These are phyloP conservation scores for Capillidium heterosporum DNA, from an alignment of 371 early-diverging fungal genomes.

Conservation along the genomic window DNA sequence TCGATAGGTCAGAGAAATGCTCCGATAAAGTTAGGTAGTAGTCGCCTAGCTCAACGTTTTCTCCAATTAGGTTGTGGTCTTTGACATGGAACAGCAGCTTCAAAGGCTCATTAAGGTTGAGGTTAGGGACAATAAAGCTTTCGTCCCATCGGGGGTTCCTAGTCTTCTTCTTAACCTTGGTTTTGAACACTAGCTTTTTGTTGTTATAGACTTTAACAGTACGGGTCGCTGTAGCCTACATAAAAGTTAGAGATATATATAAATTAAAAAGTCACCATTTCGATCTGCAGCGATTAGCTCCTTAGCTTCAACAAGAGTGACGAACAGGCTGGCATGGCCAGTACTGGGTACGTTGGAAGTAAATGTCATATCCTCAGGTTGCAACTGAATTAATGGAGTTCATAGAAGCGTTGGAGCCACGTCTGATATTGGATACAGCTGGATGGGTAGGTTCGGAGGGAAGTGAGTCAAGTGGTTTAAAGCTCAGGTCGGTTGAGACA, in stretches of 20 bases:
- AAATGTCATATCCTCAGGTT: too few species aligned
- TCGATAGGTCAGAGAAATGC: constrained; percentile 10
- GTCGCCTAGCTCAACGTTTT: constrained; percentile 33
- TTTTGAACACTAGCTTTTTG: constrained; percentile 35
- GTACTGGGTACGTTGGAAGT: neutral
- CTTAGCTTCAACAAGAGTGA: constrained; percentile 29
- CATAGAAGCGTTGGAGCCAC: too few species aligned
- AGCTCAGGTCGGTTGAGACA: neutral
- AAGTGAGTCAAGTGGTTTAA: neutral
- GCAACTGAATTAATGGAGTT: too few species aligned
- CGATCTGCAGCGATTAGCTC: constrained; percentile 33
- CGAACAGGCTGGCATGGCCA: constrained; percentile 17
- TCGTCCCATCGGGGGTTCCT: constrained; percentile 49
- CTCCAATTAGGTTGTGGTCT: constrained; percentile 43
- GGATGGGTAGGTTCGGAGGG: too few species aligned
- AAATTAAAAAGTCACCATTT: constrained; percentile 12
- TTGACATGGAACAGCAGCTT: constrained; percentile 30
- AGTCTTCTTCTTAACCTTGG: constrained; percentile 52
- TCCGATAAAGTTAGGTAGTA: constrained; percentile 30
- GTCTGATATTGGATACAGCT: too few species aligned
- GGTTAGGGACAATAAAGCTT: constrained; percentile 22
- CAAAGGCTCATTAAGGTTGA: constrained; percentile 16
- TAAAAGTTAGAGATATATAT: neutral
- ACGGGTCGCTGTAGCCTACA: constrained; percentile 25
- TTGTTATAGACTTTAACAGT: constrained; percentile 25